A percentile compares a stretch with the other conserved stretches of the same genome.
Conservation (phyloP, 2,329 filamentous ascomycete genomes). For the Orbilia quercus region DNA sequence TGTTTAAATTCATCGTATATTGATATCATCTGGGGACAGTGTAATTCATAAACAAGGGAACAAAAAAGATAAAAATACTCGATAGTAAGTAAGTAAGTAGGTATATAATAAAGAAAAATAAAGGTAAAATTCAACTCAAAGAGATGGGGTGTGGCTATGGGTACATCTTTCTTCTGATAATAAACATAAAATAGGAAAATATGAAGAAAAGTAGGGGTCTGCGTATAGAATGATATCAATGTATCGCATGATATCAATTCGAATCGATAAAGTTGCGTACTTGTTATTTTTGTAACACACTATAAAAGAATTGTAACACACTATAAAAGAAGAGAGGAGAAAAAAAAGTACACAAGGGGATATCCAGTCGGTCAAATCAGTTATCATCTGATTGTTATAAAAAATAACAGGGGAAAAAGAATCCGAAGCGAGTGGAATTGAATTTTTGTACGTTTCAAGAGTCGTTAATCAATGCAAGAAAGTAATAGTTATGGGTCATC, state of each 20-base stretch:
- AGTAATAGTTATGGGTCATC: constrained; percentile 18
- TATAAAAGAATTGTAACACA: too few relatives aligned
- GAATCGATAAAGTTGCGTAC: too few relatives aligned
- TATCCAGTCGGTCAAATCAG: too few relatives aligned
- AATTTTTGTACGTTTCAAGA: constrained; percentile 8
- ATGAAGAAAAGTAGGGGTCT: constrained; percentile 11
- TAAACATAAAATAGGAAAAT: constrained; percentile 7
- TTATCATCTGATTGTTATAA: constrained; percentile 7
- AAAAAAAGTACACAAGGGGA: constrained; percentile 2
- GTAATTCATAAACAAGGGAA: background rate
- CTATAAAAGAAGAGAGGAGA: background rate
- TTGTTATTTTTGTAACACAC: too few relatives aligned
- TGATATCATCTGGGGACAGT: background rate
- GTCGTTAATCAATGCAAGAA: constrained; percentile 20
- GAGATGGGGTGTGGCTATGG: constrained; percentile 42
- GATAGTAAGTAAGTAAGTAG: too few relatives aligned
- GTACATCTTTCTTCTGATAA: constrained; percentile 31
- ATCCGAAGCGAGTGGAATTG: constrained; percentile 24
- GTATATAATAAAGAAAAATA: background rate
- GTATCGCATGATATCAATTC: too few relatives aligned
- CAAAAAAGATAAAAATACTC: background rate
- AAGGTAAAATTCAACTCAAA: too few relatives aligned
- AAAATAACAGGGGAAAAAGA: background rate
- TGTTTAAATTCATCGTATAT: too few relatives aligned
- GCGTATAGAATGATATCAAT: too few relatives aligned